A percentile compares a stretch with the other conserved stretches of the same genome.
Conservation (phyloP, 352 stramenopile species). For the Phytophthora parvispora region DNA sequence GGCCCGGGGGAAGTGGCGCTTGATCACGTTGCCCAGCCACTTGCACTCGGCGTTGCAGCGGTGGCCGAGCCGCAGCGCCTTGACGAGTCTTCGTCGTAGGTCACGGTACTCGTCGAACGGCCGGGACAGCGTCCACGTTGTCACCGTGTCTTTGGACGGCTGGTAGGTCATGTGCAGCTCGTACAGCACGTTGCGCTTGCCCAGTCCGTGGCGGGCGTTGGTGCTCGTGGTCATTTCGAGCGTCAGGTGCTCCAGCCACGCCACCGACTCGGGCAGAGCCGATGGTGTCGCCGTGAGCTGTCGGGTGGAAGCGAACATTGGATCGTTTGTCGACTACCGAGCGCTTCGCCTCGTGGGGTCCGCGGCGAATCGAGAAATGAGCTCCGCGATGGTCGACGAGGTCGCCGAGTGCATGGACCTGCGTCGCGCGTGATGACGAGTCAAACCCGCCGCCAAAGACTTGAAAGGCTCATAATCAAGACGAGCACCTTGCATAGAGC, state of each 20-base stretch:
- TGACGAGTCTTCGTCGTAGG: constrained; percentile 50
- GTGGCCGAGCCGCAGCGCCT: constrained; percentile 56
- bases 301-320: constrained; percentile 26
- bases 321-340: neutral
- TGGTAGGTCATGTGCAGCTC: constrained; percentile 45
- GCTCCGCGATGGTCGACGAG: neutral
- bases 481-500: neutral
- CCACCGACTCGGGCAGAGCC: constrained; percentile 36
- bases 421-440: constrained; percentile 9
- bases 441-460: neutral
- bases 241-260: constrained; percentile 38
- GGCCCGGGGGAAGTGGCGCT: constrained; percentile 59
- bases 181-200: constrained; percentile 38
- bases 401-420: neutral
- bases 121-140: constrained; percentile 39
- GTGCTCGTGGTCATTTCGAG: constrained; percentile 38
- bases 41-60: constrained; percentile 67
- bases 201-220: constrained; percentile 20
- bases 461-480: constrained; percentile 23
- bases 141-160: constrained; percentile 25
- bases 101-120: constrained; percentile 53
- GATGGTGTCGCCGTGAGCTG: constrained; percentile 4
- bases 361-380: constrained; percentile 26
- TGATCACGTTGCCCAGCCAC: constrained; percentile 66
- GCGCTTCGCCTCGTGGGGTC: constrained; percentile 11